Conservation (phyloP, 345 rosid genomes). For the Crucihimalaya himalaica region DNA sequence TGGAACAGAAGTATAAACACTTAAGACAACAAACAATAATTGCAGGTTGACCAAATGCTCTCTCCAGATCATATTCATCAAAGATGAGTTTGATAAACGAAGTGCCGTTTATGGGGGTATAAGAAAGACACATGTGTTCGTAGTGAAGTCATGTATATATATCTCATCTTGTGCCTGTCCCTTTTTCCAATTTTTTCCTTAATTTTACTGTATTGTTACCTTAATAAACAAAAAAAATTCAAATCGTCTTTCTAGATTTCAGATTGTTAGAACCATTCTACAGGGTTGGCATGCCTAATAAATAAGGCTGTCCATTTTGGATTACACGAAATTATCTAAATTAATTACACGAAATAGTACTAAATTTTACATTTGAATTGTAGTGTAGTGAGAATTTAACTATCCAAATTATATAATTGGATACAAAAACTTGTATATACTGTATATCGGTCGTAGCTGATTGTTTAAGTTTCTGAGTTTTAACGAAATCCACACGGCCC, state of each 20-base stretch:
- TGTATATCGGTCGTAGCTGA: no score
- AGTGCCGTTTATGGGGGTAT: neutral
- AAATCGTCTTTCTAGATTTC: neutral
- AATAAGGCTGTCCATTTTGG: neutral
- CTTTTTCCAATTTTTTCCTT: neutral
- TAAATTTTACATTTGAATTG: neutral
- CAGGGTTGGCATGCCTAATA: no score
- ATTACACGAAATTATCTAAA: neutral
- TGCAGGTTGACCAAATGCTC: conserved; percentile 41
- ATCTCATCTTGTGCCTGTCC: neutral
- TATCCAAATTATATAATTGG: no score
- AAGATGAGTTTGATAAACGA: neutral
- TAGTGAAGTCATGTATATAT: neutral
- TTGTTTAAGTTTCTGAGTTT: neutral
- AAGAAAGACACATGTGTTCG: neutral
- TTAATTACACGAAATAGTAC: no score
- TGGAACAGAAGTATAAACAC: conserved; percentile 83
- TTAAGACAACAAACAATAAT: conserved; percentile 54
- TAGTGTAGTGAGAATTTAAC: neutral
- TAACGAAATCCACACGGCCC: neutral
- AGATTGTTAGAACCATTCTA: neutral
- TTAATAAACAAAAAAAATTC: no score
- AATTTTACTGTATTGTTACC: neutral
- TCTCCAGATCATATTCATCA: neutral
- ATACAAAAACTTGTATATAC: conserved; percentile 10